A percentile compares a stretch with the other conserved stretches of the same genome.
phyloP scores from a whole-genome alignment of 306 rosid species.

The Prunus kanzakura region DNA sequence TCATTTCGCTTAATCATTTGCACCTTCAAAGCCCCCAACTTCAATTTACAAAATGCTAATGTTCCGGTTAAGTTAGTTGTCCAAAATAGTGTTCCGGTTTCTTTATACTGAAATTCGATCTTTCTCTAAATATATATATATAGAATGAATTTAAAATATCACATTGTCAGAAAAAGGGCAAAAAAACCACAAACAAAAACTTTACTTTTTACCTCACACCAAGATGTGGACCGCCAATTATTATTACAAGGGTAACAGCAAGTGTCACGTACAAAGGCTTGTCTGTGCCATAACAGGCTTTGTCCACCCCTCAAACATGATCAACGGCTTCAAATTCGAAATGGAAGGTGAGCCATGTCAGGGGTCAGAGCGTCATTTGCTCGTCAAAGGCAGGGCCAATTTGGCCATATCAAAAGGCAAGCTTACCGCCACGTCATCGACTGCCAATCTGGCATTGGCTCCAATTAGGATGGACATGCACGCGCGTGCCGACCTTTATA shows the following conservation, averaged over 20 bases:
- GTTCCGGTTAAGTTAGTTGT: too few species aligned
- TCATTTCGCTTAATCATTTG: neutral
- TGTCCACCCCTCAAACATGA: conserved; percentile 4
- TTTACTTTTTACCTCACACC: neutral
- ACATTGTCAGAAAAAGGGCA: too few species aligned
- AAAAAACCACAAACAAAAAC: neutral
- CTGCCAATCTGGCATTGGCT: conserved; percentile 42
- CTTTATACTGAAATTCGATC: too few species aligned
- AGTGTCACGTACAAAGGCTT: neutral
- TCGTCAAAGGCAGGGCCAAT: neutral
- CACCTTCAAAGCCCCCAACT: neutral
- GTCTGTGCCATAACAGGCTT: conserved; percentile 1
- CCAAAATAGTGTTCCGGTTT: too few species aligned
- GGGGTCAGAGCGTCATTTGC: conserved; percentile 4
- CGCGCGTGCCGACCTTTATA: conserved; percentile 59
- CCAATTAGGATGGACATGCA: conserved; percentile 34
- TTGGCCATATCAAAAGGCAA: neutral
- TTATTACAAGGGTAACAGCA: neutral
- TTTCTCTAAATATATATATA: too few species aligned
- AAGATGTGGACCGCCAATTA: conserved; percentile 1
- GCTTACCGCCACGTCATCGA: conserved; percentile 36
- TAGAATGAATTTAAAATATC: too few species aligned
- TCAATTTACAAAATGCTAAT: neutral
- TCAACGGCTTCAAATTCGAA: conserved; percentile 59
- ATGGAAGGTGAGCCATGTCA: neutral